Base-by-base conservation (phyloP, 805 yeast genomes). In the Metschnikowia colocasiae region DNA sequence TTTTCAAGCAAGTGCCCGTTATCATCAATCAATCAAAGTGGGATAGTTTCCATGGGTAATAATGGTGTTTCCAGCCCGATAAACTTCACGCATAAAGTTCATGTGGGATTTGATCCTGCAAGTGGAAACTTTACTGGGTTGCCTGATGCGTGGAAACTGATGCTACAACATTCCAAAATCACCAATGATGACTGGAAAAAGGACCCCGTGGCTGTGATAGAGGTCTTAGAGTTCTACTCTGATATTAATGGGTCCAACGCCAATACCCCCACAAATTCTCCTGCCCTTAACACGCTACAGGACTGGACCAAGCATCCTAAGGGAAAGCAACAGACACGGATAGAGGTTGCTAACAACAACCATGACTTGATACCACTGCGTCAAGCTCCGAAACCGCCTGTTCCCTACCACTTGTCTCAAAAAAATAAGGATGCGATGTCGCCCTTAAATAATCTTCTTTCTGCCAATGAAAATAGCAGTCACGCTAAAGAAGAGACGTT, bases 71-170 rank as follows among this genome's bases (percentile, higher is more conserved):
- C 97, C 2, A 83, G 83, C 33, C 99, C 99, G 6, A 87, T 92
- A 15, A 91, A 92, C 64, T 92, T 92, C 65, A 89, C 96, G 9
- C 99, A 95, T 63, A 87, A 84, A 60, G 97, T 91, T 15, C 94
- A 87, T 63, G 92, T 87, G 22, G 91, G 91, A 1, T 86, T 84
- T 59, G 95, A 87, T 62, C 92, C 94, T 3, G 83, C 86, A 25
- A 78, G 76, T 56, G 84, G 84, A 16, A 75, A 73, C 46, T 76
- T 78, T 55, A 75, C 79, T 16, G 81, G 80, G 6, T 69, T 78
- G 46, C 83, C 83, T 1, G 81, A 79, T 20, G 75, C 79, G 37
- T 79, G 83, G 84, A 71, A 76, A 50, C 73, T 69, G 33, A 63
- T 79, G 55, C 69, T 80, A 36, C 80, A 79, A 51, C 80, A 79